Conservation (phyloP, 1,284 basidiomycete genomes). For the Cutaneotrichosporon cyanovorans region DNA sequence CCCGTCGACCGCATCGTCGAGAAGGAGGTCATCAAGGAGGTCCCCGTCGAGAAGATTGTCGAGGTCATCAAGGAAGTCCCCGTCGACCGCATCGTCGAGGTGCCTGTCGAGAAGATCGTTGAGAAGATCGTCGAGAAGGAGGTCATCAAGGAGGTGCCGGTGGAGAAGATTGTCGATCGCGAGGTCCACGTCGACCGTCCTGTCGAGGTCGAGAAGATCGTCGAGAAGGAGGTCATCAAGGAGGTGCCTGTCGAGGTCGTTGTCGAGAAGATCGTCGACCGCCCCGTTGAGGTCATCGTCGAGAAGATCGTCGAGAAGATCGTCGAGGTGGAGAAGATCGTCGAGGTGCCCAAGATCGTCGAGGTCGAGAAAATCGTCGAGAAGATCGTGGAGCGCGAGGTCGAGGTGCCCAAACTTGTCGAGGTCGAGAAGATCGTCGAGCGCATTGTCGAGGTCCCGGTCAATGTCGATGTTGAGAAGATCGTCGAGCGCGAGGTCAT, state of each 20-base stretch:
- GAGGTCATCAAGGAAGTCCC: constrained; percentile 32
- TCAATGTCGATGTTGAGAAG: constrained; percentile 40
- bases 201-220: constrained; percentile 29
- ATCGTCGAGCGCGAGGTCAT: constrained; percentile 38
- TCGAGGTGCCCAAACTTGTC: constrained; percentile 42
- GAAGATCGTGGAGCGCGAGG: constrained; percentile 31
- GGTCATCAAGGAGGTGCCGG: constrained; percentile 26
- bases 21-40: constrained; percentile 34
- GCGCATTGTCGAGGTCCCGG: constrained; percentile 30
- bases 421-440: constrained; percentile 47
- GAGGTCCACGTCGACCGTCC: constrained; percentile 22
- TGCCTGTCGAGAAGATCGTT: constrained; percentile 32
- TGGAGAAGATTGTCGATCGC: constrained; percentile 30
- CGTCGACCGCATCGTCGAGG: constrained; percentile 23
- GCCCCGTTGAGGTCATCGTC: constrained; percentile 24
- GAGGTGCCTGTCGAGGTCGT: constrained; percentile 41
- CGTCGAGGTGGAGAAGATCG: constrained; percentile 40
- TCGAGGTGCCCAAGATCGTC: constrained; percentile 32
- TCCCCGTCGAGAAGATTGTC: constrained; percentile 42
- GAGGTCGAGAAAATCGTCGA: constrained; percentile 35
- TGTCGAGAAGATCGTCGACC: constrained; percentile 36
- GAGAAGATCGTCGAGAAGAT: constrained; percentile 37
- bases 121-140: constrained; percentile 37
- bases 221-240: constrained; percentile 34
- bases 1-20: constrained; percentile 32